Conservation (phyloP, 305 asterid genomes). For the Fraxinus platypoda region DNA sequence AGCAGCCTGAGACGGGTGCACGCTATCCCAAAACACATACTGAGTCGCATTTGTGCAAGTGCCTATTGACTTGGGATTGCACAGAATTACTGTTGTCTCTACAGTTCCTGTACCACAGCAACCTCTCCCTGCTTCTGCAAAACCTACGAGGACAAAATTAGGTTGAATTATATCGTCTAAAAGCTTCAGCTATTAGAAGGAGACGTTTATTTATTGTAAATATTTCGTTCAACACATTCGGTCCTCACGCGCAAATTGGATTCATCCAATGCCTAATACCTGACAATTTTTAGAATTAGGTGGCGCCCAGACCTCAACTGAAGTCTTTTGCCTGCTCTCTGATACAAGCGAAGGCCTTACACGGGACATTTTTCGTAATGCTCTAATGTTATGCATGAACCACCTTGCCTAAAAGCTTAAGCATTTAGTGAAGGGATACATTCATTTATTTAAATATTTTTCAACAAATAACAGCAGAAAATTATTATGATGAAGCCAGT, state of each 20-base stretch:
- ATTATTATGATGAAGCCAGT: not conserved
- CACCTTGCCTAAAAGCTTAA: not conserved
- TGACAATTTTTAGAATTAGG: not conserved
- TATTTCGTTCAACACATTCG: not conserved
- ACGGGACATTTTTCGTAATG: not conserved
- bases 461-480: not conserved
- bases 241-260: not conserved
- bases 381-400: not conserved
- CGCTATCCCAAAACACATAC: slow-evolving; percentile 95
- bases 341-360: not conserved
- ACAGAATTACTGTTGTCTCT: slow-evolving; percentile 61
- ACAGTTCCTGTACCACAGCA: slow-evolving; percentile 83
- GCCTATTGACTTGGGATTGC: slow-evolving; percentile 65
- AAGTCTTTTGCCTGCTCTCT: not conserved
- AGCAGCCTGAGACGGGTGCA: slow-evolving; percentile 93
- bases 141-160: slow-evolving; percentile 40
- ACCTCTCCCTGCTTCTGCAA: slow-evolving; percentile 64
- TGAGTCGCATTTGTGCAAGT: slow-evolving; percentile 73
- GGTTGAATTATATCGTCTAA: not conserved
- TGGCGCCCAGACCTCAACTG: not conserved
- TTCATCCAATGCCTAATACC: not conserved
- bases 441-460: not conserved
- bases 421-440: not conserved
- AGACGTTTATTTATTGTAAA: not conserved
- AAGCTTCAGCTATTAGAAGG: not conserved